phyloP scores from a whole-genome alignment of 805 yeast genomes.

The Wickerhamiella australiensis region DNA sequence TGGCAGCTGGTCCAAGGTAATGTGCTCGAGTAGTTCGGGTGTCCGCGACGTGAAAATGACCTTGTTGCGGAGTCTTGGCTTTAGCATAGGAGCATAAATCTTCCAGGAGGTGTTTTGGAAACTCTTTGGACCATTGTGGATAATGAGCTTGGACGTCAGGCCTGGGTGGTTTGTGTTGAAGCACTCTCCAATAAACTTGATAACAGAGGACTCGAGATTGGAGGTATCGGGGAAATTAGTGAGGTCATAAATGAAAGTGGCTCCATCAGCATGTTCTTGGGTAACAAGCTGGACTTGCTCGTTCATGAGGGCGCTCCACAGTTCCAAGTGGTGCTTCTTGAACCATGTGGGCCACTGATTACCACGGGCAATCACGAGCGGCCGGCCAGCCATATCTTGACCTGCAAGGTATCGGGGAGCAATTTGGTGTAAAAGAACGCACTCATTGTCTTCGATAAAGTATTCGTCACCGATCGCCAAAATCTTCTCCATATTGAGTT shows the following conservation, averaged over 20 bases:
- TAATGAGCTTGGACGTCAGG: neutral
- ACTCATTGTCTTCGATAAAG: slow-evolving; percentile 15
- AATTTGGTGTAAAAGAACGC: neutral
- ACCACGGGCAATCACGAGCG: neutral
- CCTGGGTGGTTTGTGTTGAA: neutral
- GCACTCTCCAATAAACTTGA: neutral
- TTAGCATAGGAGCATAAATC: neutral
- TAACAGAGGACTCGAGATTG: neutral
- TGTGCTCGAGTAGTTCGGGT: slow-evolving; percentile 2
- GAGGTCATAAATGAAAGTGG: neutral
- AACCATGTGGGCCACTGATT: neutral
- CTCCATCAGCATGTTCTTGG: slow-evolving; percentile 3
- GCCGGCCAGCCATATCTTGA: slow-evolving; percentile 1
- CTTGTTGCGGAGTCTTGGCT: neutral
- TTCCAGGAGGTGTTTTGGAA: neutral
- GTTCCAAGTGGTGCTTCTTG: neutral
- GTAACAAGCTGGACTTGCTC: neutral
- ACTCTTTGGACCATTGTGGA: slow-evolving; percentile 6
- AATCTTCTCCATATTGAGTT: slow-evolving; percentile 43
- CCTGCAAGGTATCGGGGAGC: neutral
- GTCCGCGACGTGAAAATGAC: neutral
- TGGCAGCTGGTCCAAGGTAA: slow-evolving; percentile 1
- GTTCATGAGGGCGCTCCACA: neutral
- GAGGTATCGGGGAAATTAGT: neutral
- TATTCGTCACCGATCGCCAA: slow-evolving; percentile 59